Evolutionary conservation across 306 rosid genomes (phyloP), one percentile per base, ranked within the genome.

Genomic region (Cyamopsis tetragonoloba): DNA sequence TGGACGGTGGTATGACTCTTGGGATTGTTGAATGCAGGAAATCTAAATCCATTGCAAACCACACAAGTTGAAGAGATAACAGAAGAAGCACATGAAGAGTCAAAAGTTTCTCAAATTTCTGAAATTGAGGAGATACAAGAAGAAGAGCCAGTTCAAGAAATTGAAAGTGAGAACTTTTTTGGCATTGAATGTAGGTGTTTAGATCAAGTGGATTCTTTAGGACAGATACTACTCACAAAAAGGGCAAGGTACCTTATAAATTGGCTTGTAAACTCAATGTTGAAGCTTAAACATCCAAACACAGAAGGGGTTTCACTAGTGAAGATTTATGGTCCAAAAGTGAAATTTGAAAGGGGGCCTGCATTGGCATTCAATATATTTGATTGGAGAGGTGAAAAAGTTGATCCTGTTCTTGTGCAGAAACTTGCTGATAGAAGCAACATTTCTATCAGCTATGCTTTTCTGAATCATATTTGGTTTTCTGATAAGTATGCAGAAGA

Each of bases 301-400:
- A 66, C 87, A 24, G 79, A 88, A 63, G 91, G 91, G 42, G 77
- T 57, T 59, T 48, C 71, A 39, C 6, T 93, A 58, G 85, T 93
- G 1, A 88, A 61, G 80, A 90, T 93, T 15, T 88, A 88, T 27
- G 98, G 98, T 17, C 97, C 98, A 48, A 86, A 80, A 75, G 80
- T 93, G 73, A 89, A 74, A 58, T 93, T 89, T 59, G 93, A 89
- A 13, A 72, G 98, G 30, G 97, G 98, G 0, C 81, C 98, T 18
- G 96, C 98, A 39, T 27, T 93, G 62, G 96, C 98, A 17, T 93
- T 93, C 85, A 93, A 93, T 69, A 64, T 93, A 50, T 93, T 74
- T 38, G 98, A 89, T 73, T 93, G 97, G 98, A 93, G 86, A 80
- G 95, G 98, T 63, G 93, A 85, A 48, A 89, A 85, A 54, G 84